Evolutionary conservation across 108 stramenopile species (phyloP).

Genomic region (Cyclotella baltica): DNA sequence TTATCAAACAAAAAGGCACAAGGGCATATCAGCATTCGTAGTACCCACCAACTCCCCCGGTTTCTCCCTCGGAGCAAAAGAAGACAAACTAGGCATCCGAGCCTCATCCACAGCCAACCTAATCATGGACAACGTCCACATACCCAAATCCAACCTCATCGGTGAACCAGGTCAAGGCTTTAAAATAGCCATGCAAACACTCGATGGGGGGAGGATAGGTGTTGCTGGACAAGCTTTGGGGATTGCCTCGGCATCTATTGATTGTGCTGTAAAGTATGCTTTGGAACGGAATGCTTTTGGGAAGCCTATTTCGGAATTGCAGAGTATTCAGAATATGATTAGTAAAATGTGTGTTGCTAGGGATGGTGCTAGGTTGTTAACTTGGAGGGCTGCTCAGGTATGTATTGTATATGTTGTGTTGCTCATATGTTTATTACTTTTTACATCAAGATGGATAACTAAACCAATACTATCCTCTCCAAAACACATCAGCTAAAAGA

Average conservation of each 20-base stretch:
- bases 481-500: conserved; percentile 74
- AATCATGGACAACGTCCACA: conserved; percentile 93
- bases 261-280: conserved; percentile 96
- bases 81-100: conserved; percentile 97
- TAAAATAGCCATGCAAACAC: conserved; percentile 97
- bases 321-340: conserved; percentile 95
- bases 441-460: background rate
- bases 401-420: background rate
- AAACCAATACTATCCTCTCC: background rate
- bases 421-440: no score
- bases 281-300: conserved; percentile 94
- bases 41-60: conserved; percentile 88
- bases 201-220: conserved; percentile 97
- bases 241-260: conserved; percentile 93
- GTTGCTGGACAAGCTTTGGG: conserved; percentile 96
- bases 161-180: conserved; percentile 93
- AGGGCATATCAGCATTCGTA: conserved; percentile 93
- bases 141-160: conserved; percentile 81
- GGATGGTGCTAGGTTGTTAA: conserved; percentile 94
- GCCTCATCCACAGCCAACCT: conserved; percentile 95
- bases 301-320: conserved; percentile 92
- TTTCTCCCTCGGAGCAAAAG: conserved; percentile 95
- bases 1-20: no score
- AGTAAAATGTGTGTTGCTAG: conserved; percentile 85
- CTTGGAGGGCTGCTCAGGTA: conserved; percentile 89